Evolutionary conservation across 164 flowering plant species (phyloP).

Genomic region (Nelumbo lutea): DNA sequence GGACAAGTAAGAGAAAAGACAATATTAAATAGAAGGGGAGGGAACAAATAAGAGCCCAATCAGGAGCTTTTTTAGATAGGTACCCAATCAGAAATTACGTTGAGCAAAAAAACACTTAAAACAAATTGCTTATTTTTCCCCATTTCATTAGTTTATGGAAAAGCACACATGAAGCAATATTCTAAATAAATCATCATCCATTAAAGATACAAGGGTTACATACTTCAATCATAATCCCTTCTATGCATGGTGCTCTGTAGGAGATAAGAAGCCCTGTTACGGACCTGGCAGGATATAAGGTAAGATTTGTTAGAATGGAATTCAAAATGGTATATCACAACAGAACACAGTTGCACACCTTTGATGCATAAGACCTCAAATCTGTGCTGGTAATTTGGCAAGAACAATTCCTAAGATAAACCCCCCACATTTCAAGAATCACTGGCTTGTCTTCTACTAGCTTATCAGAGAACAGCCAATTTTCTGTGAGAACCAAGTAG

Average conservation of each 20-base stretch:
- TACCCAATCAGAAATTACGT: too few species aligned
- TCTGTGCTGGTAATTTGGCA: conserved; percentile 69
- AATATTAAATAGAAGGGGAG: too few species aligned
- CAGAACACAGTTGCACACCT: conserved; percentile 37
- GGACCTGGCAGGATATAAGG: conserved; percentile 45
- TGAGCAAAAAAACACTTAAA: too few species aligned
- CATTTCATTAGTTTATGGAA: too few species aligned
- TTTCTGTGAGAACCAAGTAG: conserved; percentile 58
- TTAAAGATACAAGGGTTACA: neutral
- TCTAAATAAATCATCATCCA: too few species aligned
- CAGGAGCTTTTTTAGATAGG: too few species aligned
- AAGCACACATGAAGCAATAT: too few species aligned
- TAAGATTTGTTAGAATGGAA: neutral
- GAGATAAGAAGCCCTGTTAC: conserved; percentile 75
- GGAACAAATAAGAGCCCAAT: too few species aligned
- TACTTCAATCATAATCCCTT: conserved; percentile 16
- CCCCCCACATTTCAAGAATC: conserved; percentile 50
- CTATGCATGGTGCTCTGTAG: conserved; percentile 39
- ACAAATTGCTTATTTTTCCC: too few species aligned
- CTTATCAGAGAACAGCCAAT: conserved; percentile 55
- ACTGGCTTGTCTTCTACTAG: conserved; percentile 33
- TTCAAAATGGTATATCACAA: neutral
- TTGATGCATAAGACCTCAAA: conserved; percentile 67
- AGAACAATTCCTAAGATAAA: conserved; percentile 66
- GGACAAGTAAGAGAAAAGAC: too few species aligned